Conservation (phyloP, 2,329 filamentous ascomycete genomes). For the Monosporascus sp. region DNA sequence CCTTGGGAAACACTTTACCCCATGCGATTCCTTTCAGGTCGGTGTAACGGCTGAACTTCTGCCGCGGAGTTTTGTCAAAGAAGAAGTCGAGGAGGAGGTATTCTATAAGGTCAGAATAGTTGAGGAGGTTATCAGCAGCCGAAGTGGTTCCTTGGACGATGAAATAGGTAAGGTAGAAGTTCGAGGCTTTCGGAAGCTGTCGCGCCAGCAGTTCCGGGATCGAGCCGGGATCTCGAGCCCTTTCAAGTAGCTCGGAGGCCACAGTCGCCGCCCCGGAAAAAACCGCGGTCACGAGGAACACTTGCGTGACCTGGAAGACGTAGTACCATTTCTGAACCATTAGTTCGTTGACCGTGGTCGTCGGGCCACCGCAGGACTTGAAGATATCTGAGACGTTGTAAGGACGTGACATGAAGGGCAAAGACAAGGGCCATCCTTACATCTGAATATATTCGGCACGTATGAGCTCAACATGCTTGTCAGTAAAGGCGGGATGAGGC, state of each 20-base stretch:
- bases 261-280: slow-evolving; percentile 52
- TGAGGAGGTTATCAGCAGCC: slow-evolving; percentile 61
- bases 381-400: slow-evolving; percentile 51
- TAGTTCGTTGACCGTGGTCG: slow-evolving; percentile 66
- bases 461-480: slow-evolving; percentile 79
- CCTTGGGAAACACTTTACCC: slow-evolving; percentile 63
- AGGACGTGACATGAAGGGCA: neutral
- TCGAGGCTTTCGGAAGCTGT: slow-evolving; percentile 64
- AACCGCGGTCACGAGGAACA: slow-evolving; percentile 77
- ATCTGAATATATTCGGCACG: slow-evolving; percentile 70
- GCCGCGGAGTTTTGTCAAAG: slow-evolving; percentile 65
- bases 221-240: slow-evolving; percentile 20
- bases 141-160: slow-evolving; percentile 68
- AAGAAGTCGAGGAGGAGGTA: slow-evolving; percentile 59
- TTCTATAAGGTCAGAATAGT: slow-evolving; percentile 54
- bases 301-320: slow-evolving; percentile 73
- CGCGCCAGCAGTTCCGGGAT: slow-evolving; percentile 50
- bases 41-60: slow-evolving; percentile 63
- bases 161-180: slow-evolving; percentile 76
- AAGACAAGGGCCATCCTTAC: slow-evolving; percentile 36
- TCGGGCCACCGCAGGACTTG: slow-evolving; percentile 65
- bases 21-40: slow-evolving; percentile 57
- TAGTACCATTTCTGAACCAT: slow-evolving; percentile 78
- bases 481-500: slow-evolving; percentile 73
- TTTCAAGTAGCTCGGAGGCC: slow-evolving; percentile 17